phyloP scores from a whole-genome alignment of 139 green algal species.

The Chlorella ohadii region DNA sequence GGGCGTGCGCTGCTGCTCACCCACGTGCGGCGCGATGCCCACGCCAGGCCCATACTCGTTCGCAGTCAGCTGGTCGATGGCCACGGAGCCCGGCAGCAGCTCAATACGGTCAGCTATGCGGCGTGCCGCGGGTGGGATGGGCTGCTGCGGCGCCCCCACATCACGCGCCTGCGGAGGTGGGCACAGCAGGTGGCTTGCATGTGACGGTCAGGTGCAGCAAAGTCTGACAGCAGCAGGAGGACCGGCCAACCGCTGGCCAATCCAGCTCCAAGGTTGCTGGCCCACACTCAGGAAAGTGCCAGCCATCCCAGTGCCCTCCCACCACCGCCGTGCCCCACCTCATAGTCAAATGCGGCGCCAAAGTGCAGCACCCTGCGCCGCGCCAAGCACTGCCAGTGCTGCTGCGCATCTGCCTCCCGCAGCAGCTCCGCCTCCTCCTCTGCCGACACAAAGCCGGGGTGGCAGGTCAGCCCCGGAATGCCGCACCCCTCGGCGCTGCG shows the following conservation, averaged over 20 bases:
- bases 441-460: constrained; percentile 65
- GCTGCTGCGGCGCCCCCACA: background rate
- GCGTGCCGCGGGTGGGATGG: constrained; percentile 3
- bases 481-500: constrained; percentile 34
- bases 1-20: constrained; percentile 16
- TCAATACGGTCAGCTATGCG: constrained; percentile 26
- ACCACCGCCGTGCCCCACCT: background rate
- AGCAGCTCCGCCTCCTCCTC: constrained; percentile 74
- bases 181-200: too few relatives aligned
- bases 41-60: constrained; percentile 95
- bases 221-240: background rate
- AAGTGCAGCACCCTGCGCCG: constrained; percentile 90
- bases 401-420: constrained; percentile 42
- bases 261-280: background rate
- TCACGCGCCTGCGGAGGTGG: constrained; percentile 14
- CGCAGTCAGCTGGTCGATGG: constrained; percentile 86
- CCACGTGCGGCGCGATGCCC: constrained; percentile 91
- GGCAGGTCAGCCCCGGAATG: constrained; percentile 74
- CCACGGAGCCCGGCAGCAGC: constrained; percentile 12
- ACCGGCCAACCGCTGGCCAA: background rate
- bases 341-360: constrained; percentile 83
- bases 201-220: too few relatives aligned
- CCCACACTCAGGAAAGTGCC: background rate
- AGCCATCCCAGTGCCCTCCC: background rate
- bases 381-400: constrained; percentile 72